Conservation (phyloP, 305 asterid genomes). For the Fraxinus floribunda region DNA sequence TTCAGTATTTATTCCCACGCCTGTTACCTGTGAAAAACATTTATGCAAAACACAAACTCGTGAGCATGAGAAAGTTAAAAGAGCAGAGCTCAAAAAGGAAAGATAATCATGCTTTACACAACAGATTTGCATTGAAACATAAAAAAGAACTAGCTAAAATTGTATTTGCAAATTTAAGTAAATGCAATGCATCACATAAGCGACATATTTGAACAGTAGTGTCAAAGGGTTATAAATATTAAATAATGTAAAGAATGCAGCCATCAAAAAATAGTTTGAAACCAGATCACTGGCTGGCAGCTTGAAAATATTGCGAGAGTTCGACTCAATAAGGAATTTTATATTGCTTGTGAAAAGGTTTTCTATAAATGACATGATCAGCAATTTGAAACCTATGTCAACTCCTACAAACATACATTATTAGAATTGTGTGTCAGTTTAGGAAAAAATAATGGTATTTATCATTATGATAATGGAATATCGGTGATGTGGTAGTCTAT, state of each 20-base stretch:
- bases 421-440: background rate
- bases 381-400: background rate
- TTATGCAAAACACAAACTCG: slow-evolving; percentile 8
- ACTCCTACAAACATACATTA: background rate
- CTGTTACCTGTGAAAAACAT: slow-evolving; percentile 56
- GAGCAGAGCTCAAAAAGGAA: background rate
- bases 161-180: background rate
- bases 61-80: background rate
- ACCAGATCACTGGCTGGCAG: slow-evolving; percentile 2
- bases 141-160: background rate
- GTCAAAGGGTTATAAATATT: background rate
- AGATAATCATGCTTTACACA: background rate
- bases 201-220: background rate
- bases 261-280: background rate
- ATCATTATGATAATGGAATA: background rate
- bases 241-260: background rate
- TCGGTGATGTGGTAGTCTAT: background rate
- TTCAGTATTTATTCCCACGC: slow-evolving; percentile 92
- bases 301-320: background rate
- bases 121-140: background rate
- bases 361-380: background rate
- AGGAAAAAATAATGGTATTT: background rate
- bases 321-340: background rate
- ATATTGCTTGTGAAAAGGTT: background rate
- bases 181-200: background rate